Conservation (phyloP, 2,329 filamentous ascomycete species). For the Talaromyces sp. region DNA sequence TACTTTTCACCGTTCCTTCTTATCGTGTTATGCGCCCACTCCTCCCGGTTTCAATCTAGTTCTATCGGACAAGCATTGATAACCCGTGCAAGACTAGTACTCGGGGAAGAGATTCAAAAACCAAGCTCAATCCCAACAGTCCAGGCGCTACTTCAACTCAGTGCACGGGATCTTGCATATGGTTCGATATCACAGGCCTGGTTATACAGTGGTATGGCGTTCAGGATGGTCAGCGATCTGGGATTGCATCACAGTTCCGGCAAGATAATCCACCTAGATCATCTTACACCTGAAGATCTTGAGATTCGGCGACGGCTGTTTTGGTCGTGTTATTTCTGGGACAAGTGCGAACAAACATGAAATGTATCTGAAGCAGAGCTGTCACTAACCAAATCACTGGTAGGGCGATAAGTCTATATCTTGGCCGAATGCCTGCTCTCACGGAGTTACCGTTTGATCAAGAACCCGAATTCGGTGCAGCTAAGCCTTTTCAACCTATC, state of each 20-base stretch:
- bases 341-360: conserved; percentile 21
- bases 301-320: conserved; percentile 30
- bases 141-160: conserved; percentile 29
- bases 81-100: conserved; percentile 23
- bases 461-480: too few species aligned
- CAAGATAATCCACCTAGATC: conserved; percentile 24
- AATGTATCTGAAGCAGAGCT: too few species aligned
- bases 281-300: conserved; percentile 27
- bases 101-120: conserved; percentile 28
- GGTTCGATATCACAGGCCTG: conserved; percentile 27
- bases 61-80: conserved; percentile 14
- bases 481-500: too few species aligned
- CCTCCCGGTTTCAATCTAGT: not conserved
- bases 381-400: too few species aligned
- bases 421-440: conserved; percentile 20
- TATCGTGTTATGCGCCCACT: not conserved
- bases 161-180: conserved; percentile 27
- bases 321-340: conserved; percentile 32
- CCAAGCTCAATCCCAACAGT: conserved; percentile 28
- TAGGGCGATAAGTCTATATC: conserved; percentile 24
- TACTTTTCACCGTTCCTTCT: conserved; percentile 3
- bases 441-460: too few species aligned
- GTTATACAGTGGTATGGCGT: conserved; percentile 30
- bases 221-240: conserved; percentile 31
- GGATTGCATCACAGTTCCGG: conserved; percentile 27